Conservation (phyloP, 306 rosid genomes). For the Ochetophila trinervis region DNA sequence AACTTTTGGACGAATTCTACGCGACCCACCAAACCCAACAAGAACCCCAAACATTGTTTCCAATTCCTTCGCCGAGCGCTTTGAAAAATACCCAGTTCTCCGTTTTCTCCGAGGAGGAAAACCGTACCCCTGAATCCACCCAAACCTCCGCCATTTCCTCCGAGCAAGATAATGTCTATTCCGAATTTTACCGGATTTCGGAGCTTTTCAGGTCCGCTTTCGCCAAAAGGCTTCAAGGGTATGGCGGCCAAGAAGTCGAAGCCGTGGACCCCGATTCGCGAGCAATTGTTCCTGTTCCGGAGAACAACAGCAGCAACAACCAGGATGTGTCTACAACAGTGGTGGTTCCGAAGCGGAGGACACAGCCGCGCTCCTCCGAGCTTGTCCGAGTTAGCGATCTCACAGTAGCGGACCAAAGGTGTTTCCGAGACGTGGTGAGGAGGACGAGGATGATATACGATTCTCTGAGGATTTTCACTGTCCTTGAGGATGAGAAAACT, state of each 20-base stretch:
- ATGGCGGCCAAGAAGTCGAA: constrained; percentile 21
- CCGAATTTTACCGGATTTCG: constrained; percentile 57
- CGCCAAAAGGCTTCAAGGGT: constrained; percentile 25
- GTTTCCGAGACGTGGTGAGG: constrained; percentile 57
- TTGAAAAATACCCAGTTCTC: constrained; percentile 19
- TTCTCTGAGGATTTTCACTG: constrained; percentile 51
- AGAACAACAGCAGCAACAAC: constrained; percentile 24
- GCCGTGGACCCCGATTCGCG: constrained; percentile 44
- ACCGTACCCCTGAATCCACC: not conserved
- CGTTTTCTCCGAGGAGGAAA: constrained; percentile 12
- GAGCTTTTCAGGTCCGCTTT: constrained; percentile 59
- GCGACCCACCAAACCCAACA: constrained; percentile 15
- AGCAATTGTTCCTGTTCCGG: constrained; percentile 62
- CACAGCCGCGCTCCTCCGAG: constrained; percentile 44
- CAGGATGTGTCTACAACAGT: not conserved
- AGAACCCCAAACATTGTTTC: not conserved
- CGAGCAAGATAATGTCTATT: constrained; percentile 34
- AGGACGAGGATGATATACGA: constrained; percentile 74
- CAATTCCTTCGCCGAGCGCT: constrained; percentile 25
- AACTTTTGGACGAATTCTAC: constrained; percentile 55
- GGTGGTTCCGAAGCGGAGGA: constrained; percentile 23
- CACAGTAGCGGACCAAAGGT: constrained; percentile 46
- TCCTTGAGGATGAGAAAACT: constrained; percentile 49
- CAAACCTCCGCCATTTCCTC: constrained; percentile 34
- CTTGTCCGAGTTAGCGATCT: constrained; percentile 74